Evolutionary conservation across 2,329 filamentous ascomycete genomes (phyloP), one percentile per base, ranked within the genome.

Genomic region (Cylindrodendrum hubeiense): DNA sequence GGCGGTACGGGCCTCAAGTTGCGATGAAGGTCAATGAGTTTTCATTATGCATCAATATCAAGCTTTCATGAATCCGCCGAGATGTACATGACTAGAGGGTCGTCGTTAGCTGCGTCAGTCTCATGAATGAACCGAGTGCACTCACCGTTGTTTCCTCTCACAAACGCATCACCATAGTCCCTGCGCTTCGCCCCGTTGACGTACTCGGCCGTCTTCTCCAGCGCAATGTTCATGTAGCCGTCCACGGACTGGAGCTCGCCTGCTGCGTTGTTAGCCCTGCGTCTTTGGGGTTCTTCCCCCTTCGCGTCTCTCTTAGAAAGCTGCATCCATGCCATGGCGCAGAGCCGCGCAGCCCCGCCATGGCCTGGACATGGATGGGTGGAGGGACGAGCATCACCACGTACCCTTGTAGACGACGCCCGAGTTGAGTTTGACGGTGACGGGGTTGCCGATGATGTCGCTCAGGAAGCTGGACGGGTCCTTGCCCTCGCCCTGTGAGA

Each of bases 221-320:
- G 88, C 13, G 96, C 95, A 79, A 99, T 98, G 83, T 99, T 99
- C 96, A 99, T 99, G 83, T 98, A 99, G 56, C 96, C 96, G 80
- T 99, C 96, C 53, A 99, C 95, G 1, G 95, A 97, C 79, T 98
- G 95, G 39, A 98, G 87, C 79, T 98, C 94, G 73, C 96, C 95
- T 98, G 68, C 12, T 26, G 15, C n/a, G 13, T 21, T 30, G 43
- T 73, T 12, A 75, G 67, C 12, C 13, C 28, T 5, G 19, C 37
- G 10, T 8, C 17, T 22, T 9, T 4, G 5, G 37, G 9, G 15
- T 10, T 5, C 17, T 12, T 12, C 10, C 19, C 34, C 37, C 21
- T 39, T n/a, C 41, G 13, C 39, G 17, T 54, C 34, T 17, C 3
- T 37, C n/a, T 19, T 6, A 52, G 7, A 22, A 24, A 21, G 7